phyloP scores from a whole-genome alignment of 2,329 filamentous ascomycete species.

The Colletotrichum simmondsii region DNA sequence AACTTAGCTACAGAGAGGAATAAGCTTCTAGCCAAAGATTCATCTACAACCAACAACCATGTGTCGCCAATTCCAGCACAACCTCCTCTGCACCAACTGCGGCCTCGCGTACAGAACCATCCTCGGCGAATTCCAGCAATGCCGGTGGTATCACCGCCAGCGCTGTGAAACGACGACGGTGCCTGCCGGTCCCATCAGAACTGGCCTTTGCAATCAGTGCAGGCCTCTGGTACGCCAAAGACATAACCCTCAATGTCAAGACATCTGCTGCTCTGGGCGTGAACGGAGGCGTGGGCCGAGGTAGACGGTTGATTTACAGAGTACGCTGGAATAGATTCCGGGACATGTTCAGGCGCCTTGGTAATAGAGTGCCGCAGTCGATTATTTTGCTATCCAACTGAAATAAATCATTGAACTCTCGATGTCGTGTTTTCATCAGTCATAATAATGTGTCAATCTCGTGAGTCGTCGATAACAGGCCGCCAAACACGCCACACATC shows the following conservation, averaged over 20 bases:
- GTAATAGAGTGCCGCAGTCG: not conserved
- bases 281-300: not conserved
- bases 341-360: not conserved
- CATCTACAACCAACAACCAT: not conserved
- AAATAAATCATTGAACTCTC: not conserved
- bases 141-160: not conserved
- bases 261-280: not conserved
- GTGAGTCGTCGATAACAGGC: not conserved
- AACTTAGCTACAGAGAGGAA: not conserved
- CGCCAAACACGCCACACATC: too few species aligned
- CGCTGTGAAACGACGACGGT: not conserved
- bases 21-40: too few species aligned
- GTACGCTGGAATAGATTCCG: not conserved
- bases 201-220: not conserved
- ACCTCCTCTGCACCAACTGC: not conserved
- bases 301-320: not conserved
- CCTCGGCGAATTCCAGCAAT: not conserved
- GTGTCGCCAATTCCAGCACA: not conserved
- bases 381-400: not conserved
- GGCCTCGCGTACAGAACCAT: not conserved
- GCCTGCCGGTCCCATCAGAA: not conserved
- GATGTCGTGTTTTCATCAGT: not conserved
- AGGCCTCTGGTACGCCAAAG: not conserved
- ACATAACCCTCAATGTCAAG: not conserved
- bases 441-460: not conserved